Conservation (phyloP, 148 eudicot species). For the Silene latifolia region DNA sequence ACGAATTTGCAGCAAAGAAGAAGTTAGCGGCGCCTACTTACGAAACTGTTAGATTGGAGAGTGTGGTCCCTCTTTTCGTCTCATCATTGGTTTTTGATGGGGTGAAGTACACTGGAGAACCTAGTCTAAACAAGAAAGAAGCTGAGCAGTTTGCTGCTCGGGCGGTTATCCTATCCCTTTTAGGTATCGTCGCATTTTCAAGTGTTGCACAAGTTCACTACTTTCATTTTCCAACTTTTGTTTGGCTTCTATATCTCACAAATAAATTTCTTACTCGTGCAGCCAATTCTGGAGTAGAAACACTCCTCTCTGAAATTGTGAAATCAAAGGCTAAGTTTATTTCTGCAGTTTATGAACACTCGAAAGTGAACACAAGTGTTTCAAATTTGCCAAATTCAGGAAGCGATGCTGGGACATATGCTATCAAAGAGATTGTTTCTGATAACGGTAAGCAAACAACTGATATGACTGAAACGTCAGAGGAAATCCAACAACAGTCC, state of each 20-base stretch:
- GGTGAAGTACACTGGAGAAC: conserved; percentile 41
- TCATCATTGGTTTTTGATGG: conserved; percentile 47
- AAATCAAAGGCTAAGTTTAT: conserved; percentile 45
- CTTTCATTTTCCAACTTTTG: background rate
- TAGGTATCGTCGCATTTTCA: conserved; percentile 42
- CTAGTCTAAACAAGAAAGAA: conserved; percentile 51
- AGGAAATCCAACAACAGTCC: conserved; percentile 11
- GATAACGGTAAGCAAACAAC: conserved; percentile 12
- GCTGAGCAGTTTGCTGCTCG: conserved; percentile 59
- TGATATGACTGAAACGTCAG: background rate
- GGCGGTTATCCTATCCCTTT: conserved; percentile 42
- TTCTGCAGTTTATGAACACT: conserved; percentile 28
- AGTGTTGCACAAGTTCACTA: background rate
- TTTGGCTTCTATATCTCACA: background rate
- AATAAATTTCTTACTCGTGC: conserved; percentile 10
- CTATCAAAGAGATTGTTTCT: background rate
- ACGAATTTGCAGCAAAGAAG: conserved; percentile 60
- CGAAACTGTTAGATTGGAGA: conserved; percentile 32
- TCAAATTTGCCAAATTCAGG: conserved; percentile 19
- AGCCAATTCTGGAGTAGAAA: conserved; percentile 38
- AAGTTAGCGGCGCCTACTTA: conserved; percentile 41
- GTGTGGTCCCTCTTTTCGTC: conserved; percentile 37
- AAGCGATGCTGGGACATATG: conserved; percentile 4
- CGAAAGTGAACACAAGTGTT: conserved; percentile 7
- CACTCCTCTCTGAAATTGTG: conserved; percentile 41